These are phyloP conservation scores for Botrytis cinerea DNA, from an alignment of 2,329 filamentous ascomycete species.

Conservation along the genomic window DNA sequence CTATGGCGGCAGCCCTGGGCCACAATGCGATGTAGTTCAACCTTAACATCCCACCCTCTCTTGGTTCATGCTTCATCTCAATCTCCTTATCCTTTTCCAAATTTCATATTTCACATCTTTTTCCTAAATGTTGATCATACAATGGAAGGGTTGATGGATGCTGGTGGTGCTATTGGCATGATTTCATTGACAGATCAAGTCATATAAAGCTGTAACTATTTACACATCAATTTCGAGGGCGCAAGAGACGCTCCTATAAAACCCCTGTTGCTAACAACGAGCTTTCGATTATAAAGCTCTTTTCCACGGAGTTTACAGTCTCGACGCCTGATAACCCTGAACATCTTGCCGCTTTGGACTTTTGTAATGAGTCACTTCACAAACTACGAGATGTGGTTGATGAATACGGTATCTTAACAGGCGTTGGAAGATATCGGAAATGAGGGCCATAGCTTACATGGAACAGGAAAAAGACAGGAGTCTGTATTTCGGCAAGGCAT, in stretches of 20 bases:
- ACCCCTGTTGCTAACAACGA: background rate
- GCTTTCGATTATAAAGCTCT: background rate
- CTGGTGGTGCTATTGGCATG: background rate
- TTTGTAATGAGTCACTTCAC: background rate
- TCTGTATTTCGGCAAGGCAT: background rate
- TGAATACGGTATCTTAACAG: too few relatives aligned
- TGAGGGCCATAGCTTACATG: background rate
- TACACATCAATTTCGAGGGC: background rate
- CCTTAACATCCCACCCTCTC: background rate
- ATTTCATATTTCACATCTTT: background rate
- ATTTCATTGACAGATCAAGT: background rate
- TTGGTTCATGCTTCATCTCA: background rate
- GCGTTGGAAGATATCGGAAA: background rate
- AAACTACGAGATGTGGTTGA: background rate
- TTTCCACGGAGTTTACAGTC: background rate
- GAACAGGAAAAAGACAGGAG: background rate
- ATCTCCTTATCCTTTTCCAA: background rate
- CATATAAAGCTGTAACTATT: slow-evolving; percentile 3
- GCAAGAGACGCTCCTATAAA: background rate
- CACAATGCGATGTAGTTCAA: background rate
- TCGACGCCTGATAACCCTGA: background rate
- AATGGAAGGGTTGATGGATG: background rate
- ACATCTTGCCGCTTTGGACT: background rate
- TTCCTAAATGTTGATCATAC: background rate
- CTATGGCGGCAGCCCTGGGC: background rate